phyloP scores from a whole-genome alignment of 2,329 filamentous ascomycete genomes.

The Zymoseptoria tritici region DNA sequence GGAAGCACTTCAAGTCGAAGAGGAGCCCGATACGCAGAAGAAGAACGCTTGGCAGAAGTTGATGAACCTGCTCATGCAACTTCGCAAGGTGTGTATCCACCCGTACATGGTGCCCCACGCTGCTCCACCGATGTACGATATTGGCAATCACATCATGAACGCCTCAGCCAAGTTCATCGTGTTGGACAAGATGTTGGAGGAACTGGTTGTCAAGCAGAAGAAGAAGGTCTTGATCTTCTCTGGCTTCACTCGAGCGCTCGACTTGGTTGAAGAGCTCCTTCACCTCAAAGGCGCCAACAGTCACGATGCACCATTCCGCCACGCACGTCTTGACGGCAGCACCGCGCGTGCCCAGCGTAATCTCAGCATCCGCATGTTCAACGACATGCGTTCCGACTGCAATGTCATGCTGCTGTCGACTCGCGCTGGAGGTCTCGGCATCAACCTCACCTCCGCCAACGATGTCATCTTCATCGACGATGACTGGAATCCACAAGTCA shows the following conservation, averaged over 20 bases:
- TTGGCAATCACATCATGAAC: slow-evolving; percentile 42
- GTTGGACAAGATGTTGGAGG: slow-evolving; percentile 44
- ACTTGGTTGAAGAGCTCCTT: slow-evolving; percentile 47
- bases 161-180: slow-evolving; percentile 52
- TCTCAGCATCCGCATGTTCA: slow-evolving; percentile 48
- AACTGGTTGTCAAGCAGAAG: slow-evolving; percentile 43
- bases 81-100: slow-evolving; percentile 50
- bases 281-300: slow-evolving; percentile 37
- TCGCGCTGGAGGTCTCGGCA: slow-evolving; percentile 48
- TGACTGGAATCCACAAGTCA: slow-evolving; percentile 50
- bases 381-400: slow-evolving; percentile 38
- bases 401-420: slow-evolving; percentile 51
- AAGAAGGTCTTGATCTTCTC: slow-evolving; percentile 54
- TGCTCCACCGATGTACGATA: slow-evolving; percentile 39
- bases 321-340: slow-evolving; percentile 45
- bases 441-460: slow-evolving; percentile 48
- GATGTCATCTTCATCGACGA: slow-evolving; percentile 52
- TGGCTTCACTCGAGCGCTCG: slow-evolving; percentile 45
- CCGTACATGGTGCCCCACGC: slow-evolving; percentile 46
- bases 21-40: slow-evolving; percentile 7
- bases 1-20: slow-evolving; percentile 31
- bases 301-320: slow-evolving; percentile 33
- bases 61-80: slow-evolving; percentile 50
- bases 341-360: slow-evolving; percentile 45
- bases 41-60: slow-evolving; percentile 33